Conservation (phyloP, 2,329 filamentous ascomycete genomes). For the Clarireedia homoeocarpa region DNA sequence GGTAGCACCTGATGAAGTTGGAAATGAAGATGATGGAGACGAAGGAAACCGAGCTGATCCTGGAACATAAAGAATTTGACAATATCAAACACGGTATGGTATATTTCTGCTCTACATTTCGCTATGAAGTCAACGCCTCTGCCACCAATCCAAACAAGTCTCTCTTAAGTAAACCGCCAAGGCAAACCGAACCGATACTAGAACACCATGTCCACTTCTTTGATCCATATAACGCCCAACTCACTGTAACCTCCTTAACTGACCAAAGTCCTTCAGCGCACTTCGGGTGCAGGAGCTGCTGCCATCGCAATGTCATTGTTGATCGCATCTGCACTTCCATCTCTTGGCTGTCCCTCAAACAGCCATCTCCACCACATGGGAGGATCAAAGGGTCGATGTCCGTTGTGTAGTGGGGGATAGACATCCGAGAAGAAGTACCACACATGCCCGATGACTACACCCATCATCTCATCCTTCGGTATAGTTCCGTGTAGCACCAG, state of each 20-base stretch:
- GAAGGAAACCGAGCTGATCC: constrained; percentile 16
- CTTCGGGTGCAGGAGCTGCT: constrained; percentile 33
- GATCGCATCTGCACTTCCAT: constrained; percentile 45
- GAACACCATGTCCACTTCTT: not conserved
- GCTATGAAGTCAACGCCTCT: not conserved
- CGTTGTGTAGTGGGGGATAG: constrained; percentile 83
- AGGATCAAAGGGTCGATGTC: constrained; percentile 78
- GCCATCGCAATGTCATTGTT: constrained; percentile 57
- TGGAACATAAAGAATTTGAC: constrained; percentile 7
- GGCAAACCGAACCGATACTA: not conserved
- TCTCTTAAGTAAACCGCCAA: not conserved
- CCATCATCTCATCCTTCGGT: constrained; percentile 93
- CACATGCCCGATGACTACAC: constrained; percentile 87
- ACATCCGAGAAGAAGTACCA: constrained; percentile 99
- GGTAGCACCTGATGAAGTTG: constrained; percentile 33
- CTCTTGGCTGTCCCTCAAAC: constrained; percentile 56
- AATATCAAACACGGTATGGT: not conserved
- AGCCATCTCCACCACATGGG: constrained; percentile 83
- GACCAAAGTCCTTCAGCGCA: constrained; percentile 24
- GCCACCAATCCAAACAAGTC: not conserved
- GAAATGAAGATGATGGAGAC: constrained; percentile 28
- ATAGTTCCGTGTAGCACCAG: constrained; percentile 82
- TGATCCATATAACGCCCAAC: not conserved
- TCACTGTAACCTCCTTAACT: constrained; percentile 1
- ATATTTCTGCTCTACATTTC: not conserved